Base-by-base conservation (phyloP, 148 eudicot species). In the Silene latifolia region DNA sequence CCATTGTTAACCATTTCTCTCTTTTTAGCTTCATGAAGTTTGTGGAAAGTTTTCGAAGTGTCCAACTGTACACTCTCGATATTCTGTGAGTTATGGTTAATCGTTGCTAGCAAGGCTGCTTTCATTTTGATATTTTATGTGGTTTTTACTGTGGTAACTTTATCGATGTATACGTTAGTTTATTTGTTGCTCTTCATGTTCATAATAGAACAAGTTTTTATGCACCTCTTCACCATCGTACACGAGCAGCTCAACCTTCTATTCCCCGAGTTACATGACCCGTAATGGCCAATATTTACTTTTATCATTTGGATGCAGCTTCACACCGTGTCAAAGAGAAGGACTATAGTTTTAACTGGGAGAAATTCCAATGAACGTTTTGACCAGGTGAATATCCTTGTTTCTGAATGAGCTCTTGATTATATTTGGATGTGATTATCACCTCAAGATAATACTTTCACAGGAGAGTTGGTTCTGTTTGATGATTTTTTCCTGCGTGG, bases 361-460 rank as follows among this genome's bases (percentile, higher is more conserved):
- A 83, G 90, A 63, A 88, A 88, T 76, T 75, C 69, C 63, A 39
- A 25, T 72, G 90, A 88, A 67, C 84, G 88, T 24, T 82, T 78
- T 82, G 90, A 85, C 76, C 68, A 88, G 90, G 90, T 88, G 81
- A 83, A 32, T 57, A 64, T 32, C 25, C 51, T 47, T 76, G 25
- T 18, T 59, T 47, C 62, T 39, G 32, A 46, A 67, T 66, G 58
- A 42, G 39, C 25, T n/a, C 68, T 7, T 73, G 66, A 24, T 66
- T 18, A 63, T 19, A 8, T 27, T 35, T 69, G 48, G 23, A 5
- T 27, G 65, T n/a, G 18, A 24, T 65, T 25, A 21, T 3, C 19
- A 57, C n/a, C 46, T 57, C 56, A 24, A 29, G 6, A 23, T 48
- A 25, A 0, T 25, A 14, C 27, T 4, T 79, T 19, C 35, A 5